Base-by-base conservation (phyloP, 2,329 filamentous ascomycete species). In the Albophoma yamanashiensis region DNA sequence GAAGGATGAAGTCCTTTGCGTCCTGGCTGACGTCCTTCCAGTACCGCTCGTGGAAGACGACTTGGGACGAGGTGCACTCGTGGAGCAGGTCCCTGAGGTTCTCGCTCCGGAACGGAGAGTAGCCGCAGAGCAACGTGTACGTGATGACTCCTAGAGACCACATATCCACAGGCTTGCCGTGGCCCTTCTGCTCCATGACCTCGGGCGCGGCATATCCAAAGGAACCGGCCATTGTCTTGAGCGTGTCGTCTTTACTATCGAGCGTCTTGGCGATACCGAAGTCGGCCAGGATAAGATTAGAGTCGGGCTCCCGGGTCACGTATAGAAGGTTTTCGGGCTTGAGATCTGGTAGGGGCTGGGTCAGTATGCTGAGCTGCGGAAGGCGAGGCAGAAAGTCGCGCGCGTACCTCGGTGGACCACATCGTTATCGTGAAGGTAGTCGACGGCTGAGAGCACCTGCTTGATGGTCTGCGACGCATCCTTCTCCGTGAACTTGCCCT, bases 251-350 rank as follows among this genome's bases (percentile, higher is more conserved):
- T 67, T 92, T 90, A 66, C 82, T 89, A 71, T 96, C 92, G 42
- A 99, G 84, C 84, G 96, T 97, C 79, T 99, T 99, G 58, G 94
- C 94, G 71, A 99, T 99, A 72, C 95, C 94, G 69, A 99, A 99
- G 73, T 99, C 94, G 60, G 94, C 94, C 61, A 99, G 83, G 11
- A 99, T 92, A 34, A 99, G 84, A 64, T 92, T 87, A 17, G 94
- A 97, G 65, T 92, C 78, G 31, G 83, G 70, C 52, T 89, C 86
- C 65, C 82, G 85, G 63, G 89, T 96, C 57, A 96, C 85, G 74
- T 99, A 99, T 55, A 99, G 86, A 6, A 99, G 85, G 72, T 99
- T 99, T 74, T 99, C 94, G 34, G 94, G 94, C 76, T 99, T 99
- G 68, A 99, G 83, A 79, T 99, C 94, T 97, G 42, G 31, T 17